phyloP scores from a whole-genome alignment of 208 protist genomes.

The Acanthamoeba healyi region DNA sequence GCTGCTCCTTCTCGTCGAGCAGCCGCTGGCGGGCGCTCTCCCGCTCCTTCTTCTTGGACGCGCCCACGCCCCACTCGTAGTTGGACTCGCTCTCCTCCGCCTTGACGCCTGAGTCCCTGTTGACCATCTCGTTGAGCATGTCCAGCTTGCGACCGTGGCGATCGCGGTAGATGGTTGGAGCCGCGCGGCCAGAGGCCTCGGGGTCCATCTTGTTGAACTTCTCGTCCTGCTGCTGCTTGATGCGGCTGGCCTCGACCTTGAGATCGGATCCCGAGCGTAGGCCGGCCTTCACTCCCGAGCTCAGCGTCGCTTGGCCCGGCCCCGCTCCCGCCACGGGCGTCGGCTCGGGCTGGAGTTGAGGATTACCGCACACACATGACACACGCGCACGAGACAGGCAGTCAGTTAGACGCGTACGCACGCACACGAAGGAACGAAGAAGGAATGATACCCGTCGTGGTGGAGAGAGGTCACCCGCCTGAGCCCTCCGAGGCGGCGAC shows the following conservation, averaged over 20 bases:
- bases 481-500: neutral
- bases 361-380: neutral
- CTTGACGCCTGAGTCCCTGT: conserved; percentile 8
- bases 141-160: conserved; percentile 71
- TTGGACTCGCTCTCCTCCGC: conserved; percentile 3
- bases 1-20: conserved; percentile 47
- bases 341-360: neutral
- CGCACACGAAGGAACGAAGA: neutral
- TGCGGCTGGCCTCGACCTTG: conserved; percentile 30
- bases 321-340: neutral
- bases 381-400: too few species aligned
- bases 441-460: neutral
- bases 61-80: conserved; percentile 75
- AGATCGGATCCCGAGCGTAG: neutral
- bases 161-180: conserved; percentile 82
- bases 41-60: conserved; percentile 63
- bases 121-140: conserved; percentile 71
- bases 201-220: conserved; percentile 73
- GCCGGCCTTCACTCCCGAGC: conserved; percentile 55
- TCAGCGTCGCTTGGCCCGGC: conserved; percentile 22
- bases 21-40: neutral
- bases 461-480: neutral
- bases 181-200: conserved; percentile 65
- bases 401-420: too few species aligned
- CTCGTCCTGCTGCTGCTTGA: conserved; percentile 64